phyloP scores from a whole-genome alignment of 164 flowering plant genomes.

The Vitis labrusca region DNA sequence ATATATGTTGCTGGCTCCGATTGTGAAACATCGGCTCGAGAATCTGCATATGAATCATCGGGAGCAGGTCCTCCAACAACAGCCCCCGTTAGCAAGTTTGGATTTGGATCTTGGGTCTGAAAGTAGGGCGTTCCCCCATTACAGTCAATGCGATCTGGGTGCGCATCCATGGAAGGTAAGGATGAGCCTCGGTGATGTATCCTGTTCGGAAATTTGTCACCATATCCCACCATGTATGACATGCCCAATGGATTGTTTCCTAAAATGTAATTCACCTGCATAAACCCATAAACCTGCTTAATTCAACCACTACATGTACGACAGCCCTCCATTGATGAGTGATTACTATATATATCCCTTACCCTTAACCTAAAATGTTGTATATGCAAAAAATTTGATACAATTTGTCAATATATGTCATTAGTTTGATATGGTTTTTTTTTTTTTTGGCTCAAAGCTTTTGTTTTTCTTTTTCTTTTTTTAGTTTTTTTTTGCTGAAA shows the following conservation, averaged over 20 bases:
- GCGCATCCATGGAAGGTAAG: constrained; percentile 39
- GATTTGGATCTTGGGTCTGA: constrained; percentile 35
- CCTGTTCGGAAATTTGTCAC: constrained; percentile 48
- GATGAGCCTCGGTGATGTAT: constrained; percentile 72
- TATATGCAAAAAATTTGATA: no score
- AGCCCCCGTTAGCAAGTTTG: constrained; percentile 57
- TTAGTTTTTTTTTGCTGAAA: no score
- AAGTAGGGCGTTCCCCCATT: constrained; percentile 41
- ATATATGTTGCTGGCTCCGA: constrained; percentile 76
- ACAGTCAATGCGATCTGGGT: constrained; percentile 39
- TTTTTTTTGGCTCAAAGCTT: no score
- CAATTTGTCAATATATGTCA: no score
- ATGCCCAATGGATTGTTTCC: constrained; percentile 59
- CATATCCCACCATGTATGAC: constrained; percentile 90
- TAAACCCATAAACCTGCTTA: not conserved
- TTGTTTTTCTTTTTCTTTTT: no score
- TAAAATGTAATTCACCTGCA: constrained; percentile 56
- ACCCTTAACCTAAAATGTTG: no score
- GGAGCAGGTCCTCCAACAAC: constrained; percentile 66
- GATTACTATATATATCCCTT: no score
- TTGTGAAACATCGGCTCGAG: constrained; percentile 28
- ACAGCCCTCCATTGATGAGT: no score
- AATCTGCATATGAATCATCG: constrained; percentile 45
- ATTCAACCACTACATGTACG: no score
- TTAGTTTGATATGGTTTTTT: no score